Base-by-base conservation (phyloP, 768 basidiomycete genomes). In the Fomitopsis pulvina region DNA sequence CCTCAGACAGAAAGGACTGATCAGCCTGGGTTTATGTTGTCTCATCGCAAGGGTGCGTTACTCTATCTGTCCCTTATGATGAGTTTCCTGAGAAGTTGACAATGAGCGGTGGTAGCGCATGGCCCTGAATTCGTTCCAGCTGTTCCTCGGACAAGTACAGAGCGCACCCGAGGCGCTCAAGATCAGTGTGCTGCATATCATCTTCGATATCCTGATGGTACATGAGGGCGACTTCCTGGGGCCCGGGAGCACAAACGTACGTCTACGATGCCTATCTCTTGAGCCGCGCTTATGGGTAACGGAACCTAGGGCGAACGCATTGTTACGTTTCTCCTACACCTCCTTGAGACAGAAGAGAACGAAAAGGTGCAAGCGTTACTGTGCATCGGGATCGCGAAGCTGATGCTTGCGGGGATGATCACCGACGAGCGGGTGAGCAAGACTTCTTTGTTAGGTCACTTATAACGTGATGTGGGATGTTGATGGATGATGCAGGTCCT, bases 21-120 rank as follows among this genome's bases (percentile, higher is more conserved):
- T 88, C 49, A 80, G 82, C 52, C 71, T 96, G 1, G 92, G 91
- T 1, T 70, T 94, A 12, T 92, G 89, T 62, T 92, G 85, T 59
- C 78, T 93, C 50, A 90, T 96, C 52, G 90, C 87, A 25, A 79
- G 83, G 69, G 83, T 83, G 53, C 7, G 65, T 52, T 4, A 46
- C 12, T 16, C 22, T 22, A 24, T 22, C 40, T 16, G 28, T 52
- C 21, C 8, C 9, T 8, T 22, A 21, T 12, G 16, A 10, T 34
- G 24, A 34, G 14, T 11, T 25, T 21, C 2, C 22, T 47, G 27
- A 41, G 16, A 29, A 18, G 28, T 22, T 42, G 18, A 11, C 47
- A 16, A 12, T 28, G 11, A 0, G 16, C 25, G 8, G 9, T 20
- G 25, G 1, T 52, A 81, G 75, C 77, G 78, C 57, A 82, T 85